Conservation (phyloP, 1,284 basidiomycete genomes). For the Puccinia coronata region DNA sequence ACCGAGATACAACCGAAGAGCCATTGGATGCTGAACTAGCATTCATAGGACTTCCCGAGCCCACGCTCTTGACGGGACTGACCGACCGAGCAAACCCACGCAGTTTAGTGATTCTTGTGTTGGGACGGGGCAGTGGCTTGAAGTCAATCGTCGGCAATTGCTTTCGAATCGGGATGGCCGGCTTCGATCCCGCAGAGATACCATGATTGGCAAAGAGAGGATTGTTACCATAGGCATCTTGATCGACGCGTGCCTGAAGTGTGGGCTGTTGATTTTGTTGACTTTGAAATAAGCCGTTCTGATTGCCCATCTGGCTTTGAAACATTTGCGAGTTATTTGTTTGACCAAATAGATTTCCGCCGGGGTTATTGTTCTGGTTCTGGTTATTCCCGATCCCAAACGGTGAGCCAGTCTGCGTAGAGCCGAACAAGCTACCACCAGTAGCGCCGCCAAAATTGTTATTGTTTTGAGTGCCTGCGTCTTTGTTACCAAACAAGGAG, state of each 20-base stretch:
- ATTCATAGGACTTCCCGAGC: conserved; percentile 19
- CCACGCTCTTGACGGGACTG: conserved; percentile 44
- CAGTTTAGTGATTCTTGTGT: conserved; percentile 46
- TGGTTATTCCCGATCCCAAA: conserved; percentile 45
- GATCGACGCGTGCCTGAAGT: conserved; percentile 80
- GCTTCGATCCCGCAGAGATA: conserved; percentile 35
- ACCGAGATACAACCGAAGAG: conserved; percentile 38
- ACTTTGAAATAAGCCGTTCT: conserved; percentile 45
- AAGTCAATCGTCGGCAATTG: conserved; percentile 46
- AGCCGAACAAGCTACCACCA: conserved; percentile 53
- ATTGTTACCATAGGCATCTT: conserved; percentile 82
- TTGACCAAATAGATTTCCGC: conserved; percentile 52
- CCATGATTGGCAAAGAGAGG: conserved; percentile 61
- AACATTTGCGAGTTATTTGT: conserved; percentile 24
- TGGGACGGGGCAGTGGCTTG: conserved; percentile 47
- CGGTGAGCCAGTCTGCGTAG: neutral
- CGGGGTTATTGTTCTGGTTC: conserved; percentile 35
- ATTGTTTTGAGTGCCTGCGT: conserved; percentile 15
- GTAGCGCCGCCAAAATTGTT: conserved; percentile 59
- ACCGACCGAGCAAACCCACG: conserved; percentile 45
- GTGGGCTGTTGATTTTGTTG: conserved; percentile 56
- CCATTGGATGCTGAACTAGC: conserved; percentile 18
- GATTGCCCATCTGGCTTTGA: conserved; percentile 20
- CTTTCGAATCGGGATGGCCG: conserved; percentile 48
- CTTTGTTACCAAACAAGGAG: conserved; percentile 50